Conservation (phyloP, 139 green algal species). For the Chlamydomonas sphaeroides region DNA sequence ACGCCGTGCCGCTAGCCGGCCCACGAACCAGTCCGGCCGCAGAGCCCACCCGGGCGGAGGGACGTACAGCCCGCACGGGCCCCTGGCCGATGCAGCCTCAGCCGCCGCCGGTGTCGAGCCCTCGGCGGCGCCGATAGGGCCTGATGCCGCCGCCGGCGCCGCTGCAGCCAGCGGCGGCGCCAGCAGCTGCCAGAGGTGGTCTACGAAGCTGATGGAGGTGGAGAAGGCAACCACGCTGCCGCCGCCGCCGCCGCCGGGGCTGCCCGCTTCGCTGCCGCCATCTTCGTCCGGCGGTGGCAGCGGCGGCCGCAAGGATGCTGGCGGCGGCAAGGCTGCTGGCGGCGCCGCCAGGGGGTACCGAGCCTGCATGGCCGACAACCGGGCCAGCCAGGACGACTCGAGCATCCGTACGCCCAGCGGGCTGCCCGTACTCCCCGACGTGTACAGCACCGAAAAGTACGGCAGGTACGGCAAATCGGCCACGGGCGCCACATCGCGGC, state of each 20-base stretch:
- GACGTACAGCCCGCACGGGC: no score
- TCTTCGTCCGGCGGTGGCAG: no score
- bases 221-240: constrained; percentile 26
- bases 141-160: neutral
- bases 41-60: neutral
- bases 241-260: no score
- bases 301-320: neutral
- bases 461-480: constrained; percentile 22
- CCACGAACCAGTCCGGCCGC: constrained; percentile 38
- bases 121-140: no score
- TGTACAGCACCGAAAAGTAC: constrained; percentile 74
- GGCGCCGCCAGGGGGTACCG: neutral
- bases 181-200: constrained; percentile 42
- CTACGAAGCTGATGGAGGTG: constrained; percentile 44
- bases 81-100: no score
- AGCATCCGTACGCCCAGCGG: constrained; percentile 67
- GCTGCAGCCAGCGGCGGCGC: constrained; percentile 11
- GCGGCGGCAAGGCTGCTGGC: no score
- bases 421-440: constrained; percentile 71
- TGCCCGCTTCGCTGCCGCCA: neutral
- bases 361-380: constrained; percentile 66
- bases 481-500: no score
- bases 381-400: constrained; percentile 62
- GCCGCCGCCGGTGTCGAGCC: no score
- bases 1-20: constrained; percentile 34